A percentile compares a stretch with the other conserved stretches of the same genome.
Evolutionary conservation across 2,329 filamentous ascomycete species (phyloP).

Genomic region (Arthroderma sp.): DNA sequence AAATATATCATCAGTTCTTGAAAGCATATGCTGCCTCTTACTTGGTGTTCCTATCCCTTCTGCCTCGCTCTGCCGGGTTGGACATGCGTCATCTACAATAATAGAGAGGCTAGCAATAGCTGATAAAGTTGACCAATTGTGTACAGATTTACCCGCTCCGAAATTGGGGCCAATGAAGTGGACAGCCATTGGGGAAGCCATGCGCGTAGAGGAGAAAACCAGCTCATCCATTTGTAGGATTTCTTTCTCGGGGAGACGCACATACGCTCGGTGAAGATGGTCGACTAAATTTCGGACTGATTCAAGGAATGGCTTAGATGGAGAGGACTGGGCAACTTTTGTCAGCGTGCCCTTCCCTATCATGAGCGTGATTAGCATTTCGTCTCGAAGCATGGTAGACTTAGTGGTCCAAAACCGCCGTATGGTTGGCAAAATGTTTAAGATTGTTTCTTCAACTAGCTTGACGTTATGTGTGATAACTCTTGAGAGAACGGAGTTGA

Average conservation of each 20-base stretch:
- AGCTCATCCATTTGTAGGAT: constrained; percentile 69
- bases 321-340: constrained; percentile 24
- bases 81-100: constrained; percentile 18
- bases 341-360: constrained; percentile 48
- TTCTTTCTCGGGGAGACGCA: constrained; percentile 54
- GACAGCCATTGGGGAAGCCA: constrained; percentile 22
- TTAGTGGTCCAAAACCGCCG: constrained; percentile 67
- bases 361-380: constrained; percentile 61
- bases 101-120: constrained; percentile 28
- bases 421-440: constrained; percentile 55
- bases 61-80: constrained; percentile 4
- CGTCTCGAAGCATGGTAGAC: constrained; percentile 53
- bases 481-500: constrained; percentile 57
- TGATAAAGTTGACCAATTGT: constrained; percentile 29
- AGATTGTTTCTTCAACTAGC: constrained; percentile 47
- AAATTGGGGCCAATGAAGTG: constrained; percentile 24
- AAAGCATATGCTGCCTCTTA: constrained; percentile 26
- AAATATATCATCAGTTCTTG: constrained; percentile 24
- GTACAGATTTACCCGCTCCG: constrained; percentile 23
- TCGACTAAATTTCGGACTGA: constrained; percentile 55
- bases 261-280: constrained; percentile 65
- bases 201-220: constrained; percentile 34
- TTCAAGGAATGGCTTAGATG: constrained; percentile 25
- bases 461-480: constrained; percentile 55
- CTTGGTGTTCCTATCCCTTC: constrained; percentile 11